These are phyloP conservation scores for Dactylorhiza incarnata DNA, from an alignment of 106 monocot genomes.

Conservation along the genomic window DNA sequence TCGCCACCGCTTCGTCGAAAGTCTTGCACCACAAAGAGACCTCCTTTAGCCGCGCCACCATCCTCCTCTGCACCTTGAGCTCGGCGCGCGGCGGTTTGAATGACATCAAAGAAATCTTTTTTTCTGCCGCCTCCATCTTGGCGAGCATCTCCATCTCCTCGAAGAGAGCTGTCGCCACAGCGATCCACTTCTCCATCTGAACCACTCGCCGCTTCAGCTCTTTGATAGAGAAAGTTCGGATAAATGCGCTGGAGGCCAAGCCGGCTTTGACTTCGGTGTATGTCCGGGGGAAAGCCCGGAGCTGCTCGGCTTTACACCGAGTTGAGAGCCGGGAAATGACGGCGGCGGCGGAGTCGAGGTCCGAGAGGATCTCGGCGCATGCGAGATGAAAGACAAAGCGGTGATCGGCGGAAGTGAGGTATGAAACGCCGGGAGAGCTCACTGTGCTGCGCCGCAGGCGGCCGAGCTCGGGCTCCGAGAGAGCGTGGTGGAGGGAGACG, in stretches of 20 bases:
- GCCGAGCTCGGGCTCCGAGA: conserved; percentile 32
- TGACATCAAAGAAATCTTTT: conserved; percentile 18
- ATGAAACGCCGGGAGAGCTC: conserved; percentile 50
- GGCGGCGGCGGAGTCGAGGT: conserved; percentile 50
- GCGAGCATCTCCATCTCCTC: conserved; percentile 56
- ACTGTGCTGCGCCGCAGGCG: conserved; percentile 28
- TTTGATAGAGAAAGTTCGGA: conserved; percentile 8
- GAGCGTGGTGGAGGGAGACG: conserved; percentile 34
- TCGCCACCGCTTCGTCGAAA: conserved; percentile 35
- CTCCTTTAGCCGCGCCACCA: conserved; percentile 36
- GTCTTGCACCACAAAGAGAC: conserved; percentile 51
- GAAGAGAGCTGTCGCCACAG: conserved; percentile 28
- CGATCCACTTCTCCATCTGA: conserved; percentile 56
- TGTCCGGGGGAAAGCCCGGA: conserved; percentile 3
- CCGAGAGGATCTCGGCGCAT: conserved; percentile 49
- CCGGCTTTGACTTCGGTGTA: conserved; percentile 49
- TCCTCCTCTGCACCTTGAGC: conserved; percentile 23
- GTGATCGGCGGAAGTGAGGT: conserved; percentile 52
- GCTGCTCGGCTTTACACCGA: conserved; percentile 12
- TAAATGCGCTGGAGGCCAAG: neutral
- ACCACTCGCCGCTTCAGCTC: conserved; percentile 29
- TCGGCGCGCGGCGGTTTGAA: conserved; percentile 19
- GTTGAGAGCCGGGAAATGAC: conserved; percentile 18
- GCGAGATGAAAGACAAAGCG: conserved; percentile 44
- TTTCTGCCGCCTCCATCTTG: conserved; percentile 45